Percentiles rank a stretch among this genome's conserved stretches.
Conservation (phyloP, 108 stramenopile species). For the Cyclotella cryptica region DNA sequence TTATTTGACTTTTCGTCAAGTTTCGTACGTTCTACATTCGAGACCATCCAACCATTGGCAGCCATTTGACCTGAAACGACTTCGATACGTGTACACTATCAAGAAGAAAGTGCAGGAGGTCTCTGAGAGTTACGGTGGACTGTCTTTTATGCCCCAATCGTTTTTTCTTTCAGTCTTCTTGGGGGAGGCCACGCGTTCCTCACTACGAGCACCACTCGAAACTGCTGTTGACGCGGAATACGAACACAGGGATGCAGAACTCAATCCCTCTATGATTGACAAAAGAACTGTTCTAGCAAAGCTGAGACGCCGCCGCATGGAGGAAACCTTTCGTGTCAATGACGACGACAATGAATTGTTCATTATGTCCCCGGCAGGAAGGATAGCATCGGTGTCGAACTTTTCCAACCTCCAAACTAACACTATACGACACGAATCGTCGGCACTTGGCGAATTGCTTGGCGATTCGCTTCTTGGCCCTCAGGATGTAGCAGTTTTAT, state of each 20-base stretch:
- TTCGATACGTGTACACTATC: conserved; percentile 87
- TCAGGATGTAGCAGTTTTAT: conserved; percentile 87
- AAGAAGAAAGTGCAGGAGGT: conserved; percentile 91
- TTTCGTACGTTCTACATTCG: conserved; percentile 75
- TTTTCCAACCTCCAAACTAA: conserved; percentile 19
- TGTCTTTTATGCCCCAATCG: conserved; percentile 88
- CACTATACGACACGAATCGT: conserved; percentile 11
- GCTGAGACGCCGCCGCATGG: conserved; percentile 41
- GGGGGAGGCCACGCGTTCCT: conserved; percentile 87
- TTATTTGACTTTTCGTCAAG: conserved; percentile 83
- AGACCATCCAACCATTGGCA: conserved; percentile 83
- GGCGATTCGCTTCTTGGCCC: conserved; percentile 92
- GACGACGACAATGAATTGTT: conserved; percentile 49
- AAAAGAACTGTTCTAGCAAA: conserved; percentile 38
- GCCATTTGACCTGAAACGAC: conserved; percentile 76
- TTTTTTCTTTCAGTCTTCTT: conserved; percentile 91
- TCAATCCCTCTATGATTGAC: conserved; percentile 16
- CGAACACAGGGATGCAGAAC: conserved; percentile 6
- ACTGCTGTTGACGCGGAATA: neutral
- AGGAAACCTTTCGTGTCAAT: conserved; percentile 51
- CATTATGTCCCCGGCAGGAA: conserved; percentile 75
- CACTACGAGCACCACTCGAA: conserved; percentile 56
- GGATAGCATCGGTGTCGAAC: conserved; percentile 66
- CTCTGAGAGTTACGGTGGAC: conserved; percentile 88
- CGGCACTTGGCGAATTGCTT: conserved; percentile 61